Evolutionary conservation across 768 basidiomycete species (phyloP).

Genomic region (Obba rivulosa): DNA sequence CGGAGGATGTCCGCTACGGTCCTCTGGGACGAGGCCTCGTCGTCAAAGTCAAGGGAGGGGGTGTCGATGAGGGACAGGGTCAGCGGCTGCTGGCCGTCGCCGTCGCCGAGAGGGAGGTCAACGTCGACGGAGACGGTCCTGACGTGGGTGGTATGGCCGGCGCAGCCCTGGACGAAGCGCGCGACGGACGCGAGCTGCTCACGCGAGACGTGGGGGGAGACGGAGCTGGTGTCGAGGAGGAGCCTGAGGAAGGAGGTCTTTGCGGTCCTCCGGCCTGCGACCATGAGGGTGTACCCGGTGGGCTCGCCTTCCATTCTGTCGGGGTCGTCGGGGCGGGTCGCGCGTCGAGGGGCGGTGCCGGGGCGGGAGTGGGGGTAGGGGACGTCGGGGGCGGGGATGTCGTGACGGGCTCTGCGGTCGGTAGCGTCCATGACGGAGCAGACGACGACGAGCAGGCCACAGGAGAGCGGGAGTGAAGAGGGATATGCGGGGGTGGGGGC

Average conservation of each 20-base stretch:
- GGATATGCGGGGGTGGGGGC: slow-evolving; percentile 57
- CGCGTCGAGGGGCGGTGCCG: slow-evolving; percentile 23
- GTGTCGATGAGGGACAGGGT: slow-evolving; percentile 76
- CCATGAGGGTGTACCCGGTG: slow-evolving; percentile 65
- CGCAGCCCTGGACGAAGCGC: slow-evolving; percentile 75
- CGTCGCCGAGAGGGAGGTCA: slow-evolving; percentile 42
- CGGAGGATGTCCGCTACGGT: slow-evolving; percentile 61
- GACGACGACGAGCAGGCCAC: slow-evolving; percentile 19
- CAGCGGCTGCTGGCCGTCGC: slow-evolving; percentile 43
- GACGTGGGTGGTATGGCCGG: slow-evolving; percentile 67
- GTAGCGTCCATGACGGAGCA: slow-evolving; percentile 55
- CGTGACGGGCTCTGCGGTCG: slow-evolving; percentile 46
- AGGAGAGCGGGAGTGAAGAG: slow-evolving; percentile 53
- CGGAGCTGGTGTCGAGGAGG: slow-evolving; percentile 72
- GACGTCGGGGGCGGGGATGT: slow-evolving; percentile 26
- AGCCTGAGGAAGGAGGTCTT: slow-evolving; percentile 87
- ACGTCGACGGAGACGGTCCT: slow-evolving; percentile 69
- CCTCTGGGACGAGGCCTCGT: slow-evolving; percentile 60
- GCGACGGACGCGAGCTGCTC: slow-evolving; percentile 79
- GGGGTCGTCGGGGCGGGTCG: slow-evolving; percentile 15
- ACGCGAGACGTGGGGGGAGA: slow-evolving; percentile 55
- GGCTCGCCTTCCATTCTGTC: slow-evolving; percentile 26
- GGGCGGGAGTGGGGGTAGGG: slow-evolving; percentile 18
- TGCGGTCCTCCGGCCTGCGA: slow-evolving; percentile 77
- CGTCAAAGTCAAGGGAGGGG: slow-evolving; percentile 71